Base-by-base conservation (phyloP, 1,139 yeast species). In the Yamadazyma aaseri region DNA sequence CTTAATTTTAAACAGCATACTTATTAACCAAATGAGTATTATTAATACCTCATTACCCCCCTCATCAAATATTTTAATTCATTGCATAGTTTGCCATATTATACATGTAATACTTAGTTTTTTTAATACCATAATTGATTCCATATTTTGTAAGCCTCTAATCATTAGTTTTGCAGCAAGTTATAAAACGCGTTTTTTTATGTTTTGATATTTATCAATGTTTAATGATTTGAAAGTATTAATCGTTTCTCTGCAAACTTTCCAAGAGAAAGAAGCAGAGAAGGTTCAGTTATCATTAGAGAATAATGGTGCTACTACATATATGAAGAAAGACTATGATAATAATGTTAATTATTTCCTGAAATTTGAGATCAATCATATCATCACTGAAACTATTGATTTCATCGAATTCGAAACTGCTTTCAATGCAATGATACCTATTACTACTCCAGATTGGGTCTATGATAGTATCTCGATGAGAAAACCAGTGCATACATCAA, bases 391-490 rank as follows among this genome's bases (percentile, higher is more conserved):
- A 21, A 60, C 73, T 4, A 54, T 66, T 3, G 68, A 74, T 18
- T 84, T 83, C 44, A 71, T 74, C 6, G 79, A 79, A 27, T 82
- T 79, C 48, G 53, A 55, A 4, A 55, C 60, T 11, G 73, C 83
- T 2, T 66, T 65, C 29, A 67, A 67, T 13, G 59, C 73, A 21
- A 66, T 84, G 76, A 70, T 86, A 11, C 92, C 95, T 0, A 76
- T 86, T 1, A 83, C 86, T 2, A 72, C 76, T 0, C 70, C 81
- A 0, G 59, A 65, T 2, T 89, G 95, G 92, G 66, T 86, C 1
- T 47, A 56, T 25, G 78, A 73, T 26, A 75, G 83, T 7, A 53
- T 75, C 0, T 50, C 53, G 6, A 57, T 56, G 15, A 62, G 62
- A 1, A 72, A 73, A 41, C 58, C 71, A 12, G 66, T 74, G 28